These are phyloP conservation scores for Alternaria sp. DNA, from an alignment of 2,329 filamentous ascomycete genomes.

Conservation along the genomic window DNA sequence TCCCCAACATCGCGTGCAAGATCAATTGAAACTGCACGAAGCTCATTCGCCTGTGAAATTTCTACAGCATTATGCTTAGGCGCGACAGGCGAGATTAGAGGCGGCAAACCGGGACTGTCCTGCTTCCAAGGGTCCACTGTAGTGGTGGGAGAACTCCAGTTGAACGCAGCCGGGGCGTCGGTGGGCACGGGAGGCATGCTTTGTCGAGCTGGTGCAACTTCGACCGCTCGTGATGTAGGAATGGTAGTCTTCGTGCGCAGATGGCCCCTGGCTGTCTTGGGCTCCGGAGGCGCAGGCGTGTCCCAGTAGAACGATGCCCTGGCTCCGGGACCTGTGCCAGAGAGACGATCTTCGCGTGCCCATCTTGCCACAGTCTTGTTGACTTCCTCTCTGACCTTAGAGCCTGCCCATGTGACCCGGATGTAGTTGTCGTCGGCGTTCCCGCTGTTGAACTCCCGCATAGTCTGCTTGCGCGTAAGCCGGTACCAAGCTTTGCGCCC, in stretches of 20 bases:
- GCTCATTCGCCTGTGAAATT: slow-evolving; percentile 26
- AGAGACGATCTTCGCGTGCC: slow-evolving; percentile 47
- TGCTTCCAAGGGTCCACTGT: slow-evolving; percentile 28
- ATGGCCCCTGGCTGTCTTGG: slow-evolving; percentile 21
- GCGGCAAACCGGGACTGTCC: slow-evolving; percentile 16
- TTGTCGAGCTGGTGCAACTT: slow-evolving; percentile 23
- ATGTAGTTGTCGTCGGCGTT: slow-evolving; percentile 46
- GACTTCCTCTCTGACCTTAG: slow-evolving; percentile 40
- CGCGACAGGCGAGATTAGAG: slow-evolving; percentile 25
- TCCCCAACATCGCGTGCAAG: slow-evolving; percentile 6
- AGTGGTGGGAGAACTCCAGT: slow-evolving; percentile 41
- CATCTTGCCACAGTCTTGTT: slow-evolving; percentile 46
- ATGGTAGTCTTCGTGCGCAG: slow-evolving; percentile 32
- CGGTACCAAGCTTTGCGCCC: slow-evolving; percentile 50
- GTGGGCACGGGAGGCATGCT: slow-evolving; percentile 29
- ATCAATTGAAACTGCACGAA: slow-evolving; percentile 21
- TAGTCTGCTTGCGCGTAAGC: slow-evolving; percentile 46
- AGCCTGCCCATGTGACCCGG: slow-evolving; percentile 47
- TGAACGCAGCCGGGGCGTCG: slow-evolving; percentile 36
- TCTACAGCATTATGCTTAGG: slow-evolving; percentile 20
- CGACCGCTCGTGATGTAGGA: slow-evolving; percentile 19
- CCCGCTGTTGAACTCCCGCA: slow-evolving; percentile 47
- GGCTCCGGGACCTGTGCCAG: slow-evolving; percentile 43
- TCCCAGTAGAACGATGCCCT: slow-evolving; percentile 50
- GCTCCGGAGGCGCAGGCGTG: slow-evolving; percentile 27